A percentile compares a stretch with the other conserved stretches of the same genome.
Evolutionary conservation across 2,329 filamentous ascomycete genomes (phyloP).

Genomic region (Akanthomyces muscarius): DNA sequence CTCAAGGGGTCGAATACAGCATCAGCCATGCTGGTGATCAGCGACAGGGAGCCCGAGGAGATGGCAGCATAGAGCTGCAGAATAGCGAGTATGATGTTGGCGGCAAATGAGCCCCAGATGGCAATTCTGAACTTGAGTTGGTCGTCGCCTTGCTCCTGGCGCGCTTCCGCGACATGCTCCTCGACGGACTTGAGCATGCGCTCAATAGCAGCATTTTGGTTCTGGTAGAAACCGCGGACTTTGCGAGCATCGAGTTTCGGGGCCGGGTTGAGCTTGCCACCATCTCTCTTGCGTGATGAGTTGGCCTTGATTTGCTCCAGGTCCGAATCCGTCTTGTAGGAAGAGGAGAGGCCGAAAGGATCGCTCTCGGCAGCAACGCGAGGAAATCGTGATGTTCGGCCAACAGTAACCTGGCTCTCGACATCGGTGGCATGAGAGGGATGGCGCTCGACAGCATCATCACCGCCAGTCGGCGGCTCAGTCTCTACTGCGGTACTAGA

Average conservation of each 20-base stretch:
- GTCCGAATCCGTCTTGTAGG: slow-evolving; percentile 73
- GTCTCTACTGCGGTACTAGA: slow-evolving; percentile 46
- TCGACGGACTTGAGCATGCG: slow-evolving; percentile 88
- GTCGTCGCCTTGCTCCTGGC: slow-evolving; percentile 75
- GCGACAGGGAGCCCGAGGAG: slow-evolving; percentile 82
- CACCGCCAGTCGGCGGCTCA: slow-evolving; percentile 29
- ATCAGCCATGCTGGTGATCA: slow-evolving; percentile 98
- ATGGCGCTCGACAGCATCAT: slow-evolving; percentile 41
- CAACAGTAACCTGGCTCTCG: slow-evolving; percentile 43
- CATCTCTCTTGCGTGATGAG: slow-evolving; percentile 69
- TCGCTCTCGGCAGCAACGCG: slow-evolving; percentile 64
- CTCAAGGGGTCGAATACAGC: slow-evolving; percentile 88
- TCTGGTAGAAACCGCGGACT: slow-evolving; percentile 78
- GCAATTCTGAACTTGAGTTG: slow-evolving; percentile 70
- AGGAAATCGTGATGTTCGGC: slow-evolving; percentile 44
- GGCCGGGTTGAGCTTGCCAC: slow-evolving; percentile 25
- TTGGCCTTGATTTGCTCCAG: slow-evolving; percentile 77
- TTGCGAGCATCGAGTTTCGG: slow-evolving; percentile 43
- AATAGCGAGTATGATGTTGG: slow-evolving; percentile 73
- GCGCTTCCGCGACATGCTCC: slow-evolving; percentile 79
- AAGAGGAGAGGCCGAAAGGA: slow-evolving; percentile 73
- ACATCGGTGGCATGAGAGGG: slow-evolving; percentile 39
- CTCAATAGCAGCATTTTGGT: slow-evolving; percentile 91
- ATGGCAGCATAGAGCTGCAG: slow-evolving; percentile 88
- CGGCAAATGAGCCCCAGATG: slow-evolving; percentile 65